These are phyloP conservation scores for Microbotryomycetes sp. DNA, from an alignment of 1,284 basidiomycete genomes.

Conservation along the genomic window DNA sequence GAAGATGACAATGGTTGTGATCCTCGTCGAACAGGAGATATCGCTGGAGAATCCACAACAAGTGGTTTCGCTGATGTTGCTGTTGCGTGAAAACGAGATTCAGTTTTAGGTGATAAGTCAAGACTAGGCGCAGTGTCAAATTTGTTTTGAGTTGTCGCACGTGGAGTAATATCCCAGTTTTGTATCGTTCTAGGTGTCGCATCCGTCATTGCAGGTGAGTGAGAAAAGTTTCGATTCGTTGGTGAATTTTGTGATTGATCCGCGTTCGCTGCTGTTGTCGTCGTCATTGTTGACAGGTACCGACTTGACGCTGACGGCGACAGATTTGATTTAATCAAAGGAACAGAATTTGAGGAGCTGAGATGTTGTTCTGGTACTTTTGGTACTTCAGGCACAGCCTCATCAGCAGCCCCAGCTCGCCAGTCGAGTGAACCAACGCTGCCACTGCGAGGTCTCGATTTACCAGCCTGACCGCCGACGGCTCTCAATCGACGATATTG, in stretches of 20 bases:
- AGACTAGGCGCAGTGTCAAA: neutral
- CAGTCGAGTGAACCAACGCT: constrained; percentile 12
- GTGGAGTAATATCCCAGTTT: neutral
- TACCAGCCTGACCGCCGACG: constrained; percentile 13
- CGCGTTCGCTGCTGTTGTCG: too few relatives aligned
- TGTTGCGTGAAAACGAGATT: neutral
- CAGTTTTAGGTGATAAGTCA: neutral
- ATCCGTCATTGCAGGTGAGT: neutral
- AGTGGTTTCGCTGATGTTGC: too few relatives aligned
- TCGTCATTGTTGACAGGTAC: too few relatives aligned
- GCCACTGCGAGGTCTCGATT: constrained; percentile 22
- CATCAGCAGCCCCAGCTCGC: neutral
- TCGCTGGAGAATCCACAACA: neutral
- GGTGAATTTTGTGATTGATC: too few relatives aligned
- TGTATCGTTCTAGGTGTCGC: neutral
- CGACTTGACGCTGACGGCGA: neutral
- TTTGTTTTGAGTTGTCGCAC: neutral
- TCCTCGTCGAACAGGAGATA: neutral
- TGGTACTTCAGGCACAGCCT: neutral
- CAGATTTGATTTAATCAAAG: too few relatives aligned
- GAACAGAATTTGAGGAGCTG: neutral
- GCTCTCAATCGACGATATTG: neutral
- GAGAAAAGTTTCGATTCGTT: neutral
- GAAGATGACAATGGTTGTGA: neutral
- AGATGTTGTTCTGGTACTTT: neutral